Evolutionary conservation across 352 stramenopile species (phyloP).

Genomic region (Peronosclerospora sorghi): DNA sequence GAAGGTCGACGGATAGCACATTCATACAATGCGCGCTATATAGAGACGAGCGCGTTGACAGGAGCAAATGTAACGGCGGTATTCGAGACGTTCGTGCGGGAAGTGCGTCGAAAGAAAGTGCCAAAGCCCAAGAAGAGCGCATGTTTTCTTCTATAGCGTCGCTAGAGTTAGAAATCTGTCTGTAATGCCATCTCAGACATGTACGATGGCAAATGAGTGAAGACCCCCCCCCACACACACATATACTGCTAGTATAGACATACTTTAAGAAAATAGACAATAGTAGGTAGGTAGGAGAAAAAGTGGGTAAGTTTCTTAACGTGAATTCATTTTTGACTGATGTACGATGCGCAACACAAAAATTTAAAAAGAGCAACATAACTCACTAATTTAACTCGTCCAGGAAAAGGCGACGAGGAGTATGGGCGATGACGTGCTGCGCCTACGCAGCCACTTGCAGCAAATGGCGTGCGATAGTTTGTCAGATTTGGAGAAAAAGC

Average conservation of each 20-base stretch:
- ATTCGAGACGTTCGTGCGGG: constrained; percentile 81
- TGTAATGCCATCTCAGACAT: background rate
- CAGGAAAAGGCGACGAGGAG: constrained; percentile 6
- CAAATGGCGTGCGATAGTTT: constrained; percentile 44
- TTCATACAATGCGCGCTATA: constrained; percentile 81
- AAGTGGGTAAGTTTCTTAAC: background rate
- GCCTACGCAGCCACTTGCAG: constrained; percentile 45
- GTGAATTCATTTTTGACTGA: background rate
- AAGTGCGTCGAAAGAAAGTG: constrained; percentile 73
- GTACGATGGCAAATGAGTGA: background rate
- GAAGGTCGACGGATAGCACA: constrained; percentile 74
- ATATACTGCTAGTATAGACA: background rate
- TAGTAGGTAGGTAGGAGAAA: too few species aligned
- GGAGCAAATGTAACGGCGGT: constrained; percentile 78
- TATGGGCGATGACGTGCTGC: constrained; percentile 61
- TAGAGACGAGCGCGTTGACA: constrained; percentile 80
- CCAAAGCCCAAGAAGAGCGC: constrained; percentile 65
- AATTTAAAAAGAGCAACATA: background rate
- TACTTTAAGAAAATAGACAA: constrained; percentile 16
- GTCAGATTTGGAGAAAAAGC: constrained; percentile 28
- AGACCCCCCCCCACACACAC: too few species aligned
- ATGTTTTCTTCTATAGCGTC: constrained; percentile 57
- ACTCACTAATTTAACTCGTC: constrained; percentile 11
- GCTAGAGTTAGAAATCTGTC: constrained; percentile 32
- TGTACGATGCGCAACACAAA: too few species aligned